Conservation (phyloP, 805 yeast genomes). For the Metschnikowia lachancei region DNA sequence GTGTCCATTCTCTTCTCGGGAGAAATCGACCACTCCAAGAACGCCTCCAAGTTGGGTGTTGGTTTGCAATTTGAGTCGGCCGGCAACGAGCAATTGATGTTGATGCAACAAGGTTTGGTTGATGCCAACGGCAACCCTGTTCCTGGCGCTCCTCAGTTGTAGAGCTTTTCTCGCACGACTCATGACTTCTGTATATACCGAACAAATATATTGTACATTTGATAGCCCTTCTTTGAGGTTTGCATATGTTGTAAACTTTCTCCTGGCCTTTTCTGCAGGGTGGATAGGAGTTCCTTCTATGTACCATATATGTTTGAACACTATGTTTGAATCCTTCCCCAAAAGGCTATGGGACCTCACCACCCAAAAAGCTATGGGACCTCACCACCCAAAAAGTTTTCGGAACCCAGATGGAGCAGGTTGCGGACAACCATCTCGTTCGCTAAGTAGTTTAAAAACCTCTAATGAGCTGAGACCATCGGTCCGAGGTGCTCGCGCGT, state of each 20-base stretch:
- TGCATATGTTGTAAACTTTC: too few species aligned
- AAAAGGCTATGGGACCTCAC: too few species aligned
- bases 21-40: slow-evolving; percentile 79
- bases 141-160: slow-evolving; percentile 69
- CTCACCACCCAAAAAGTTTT: slow-evolving; percentile 41
- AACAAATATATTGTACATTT: slow-evolving; percentile 7
- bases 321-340: too few species aligned
- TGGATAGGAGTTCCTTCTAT: too few species aligned
- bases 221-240: too few species aligned
- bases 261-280: too few species aligned
- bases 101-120: slow-evolving; percentile 84
- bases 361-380: too few species aligned
- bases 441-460: slow-evolving; percentile 21
- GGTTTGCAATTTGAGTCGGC: slow-evolving; percentile 96
- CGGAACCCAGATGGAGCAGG: slow-evolving; percentile 13
- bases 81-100: slow-evolving; percentile 87
- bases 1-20: slow-evolving; percentile 85
- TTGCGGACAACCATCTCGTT: slow-evolving; percentile 11
- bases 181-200: slow-evolving; percentile 22
- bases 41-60: slow-evolving; percentile 78
- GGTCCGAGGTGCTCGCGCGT: not conserved
- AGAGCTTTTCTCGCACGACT: slow-evolving; percentile 15
- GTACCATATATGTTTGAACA: too few species aligned
- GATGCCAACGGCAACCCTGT: slow-evolving; percentile 85
- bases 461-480: slow-evolving; percentile 22